Base-by-base conservation (phyloP, 2,329 filamentous ascomycete species). In the Aschersonia sp. region DNA sequence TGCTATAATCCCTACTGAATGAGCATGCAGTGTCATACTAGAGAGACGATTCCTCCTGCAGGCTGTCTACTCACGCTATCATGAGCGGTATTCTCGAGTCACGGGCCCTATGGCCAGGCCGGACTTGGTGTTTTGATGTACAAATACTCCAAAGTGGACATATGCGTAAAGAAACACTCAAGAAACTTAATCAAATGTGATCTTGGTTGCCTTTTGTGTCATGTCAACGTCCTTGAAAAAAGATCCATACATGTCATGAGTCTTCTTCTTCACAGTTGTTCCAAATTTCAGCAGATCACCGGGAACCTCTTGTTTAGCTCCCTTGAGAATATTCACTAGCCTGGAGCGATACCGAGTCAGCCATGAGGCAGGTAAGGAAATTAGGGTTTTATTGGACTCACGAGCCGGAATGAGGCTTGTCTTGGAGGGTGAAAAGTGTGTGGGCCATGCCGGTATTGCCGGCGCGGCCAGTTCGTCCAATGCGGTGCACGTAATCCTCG, bases 231-330 rank as follows among this genome's bases (percentile, higher is more conserved):
- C 87, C 68, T 92, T 95, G 74, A 85, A 95, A 63, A 97, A 97
- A 33, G 88, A 87, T 49, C 92, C 92, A 61, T 97, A 98, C 44
- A 86, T 85, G 59, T 88, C 85, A 68, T 98, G 92, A 45, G 81
- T 78, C 87, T 97, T 97, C 79, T 94, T 96, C 79, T 97, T 98
- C 46, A 98, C 92, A 1, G 90, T 97, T 29, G 88, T 94, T 58
- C 92, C 92, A 57, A 96, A 98, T 68, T 94, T 96, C 63, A 97
- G 73, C 39, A 98, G 71, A 30, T 87, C 85, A 42, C 95, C 87
- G 2, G 92, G 92, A 1, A 98, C 87, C 10, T 81, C 75, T 66
- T 98, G 92, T 54, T 87, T 87, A 30, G 92, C 89, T n/a, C 81
- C 86, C 67, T 85, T 94, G 52, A 98, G 78, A 48, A 98, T 88